Evolutionary conservation across 805 yeast species (phyloP).

Genomic region (Wickerhamiella musiphila): DNA sequence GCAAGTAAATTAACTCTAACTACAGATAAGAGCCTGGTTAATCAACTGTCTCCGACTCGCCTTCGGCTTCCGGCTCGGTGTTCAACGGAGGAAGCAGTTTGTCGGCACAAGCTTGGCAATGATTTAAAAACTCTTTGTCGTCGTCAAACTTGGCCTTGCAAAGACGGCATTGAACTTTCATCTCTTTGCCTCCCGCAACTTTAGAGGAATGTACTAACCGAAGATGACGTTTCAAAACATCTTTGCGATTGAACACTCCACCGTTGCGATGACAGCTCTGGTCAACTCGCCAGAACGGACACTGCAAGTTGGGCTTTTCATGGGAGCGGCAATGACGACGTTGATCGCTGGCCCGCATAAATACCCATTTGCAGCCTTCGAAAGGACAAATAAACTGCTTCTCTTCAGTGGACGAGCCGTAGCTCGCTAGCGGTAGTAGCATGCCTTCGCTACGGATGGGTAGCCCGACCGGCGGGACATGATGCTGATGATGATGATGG

Average conservation of each 20-base stretch:
- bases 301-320: slow-evolving; percentile 44
- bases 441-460: no score
- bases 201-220: slow-evolving; percentile 50
- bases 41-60: no score
- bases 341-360: slow-evolving; percentile 50
- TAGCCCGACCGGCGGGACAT: no score
- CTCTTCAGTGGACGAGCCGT: background rate
- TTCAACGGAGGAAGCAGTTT: no score
- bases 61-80: no score
- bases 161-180: slow-evolving; percentile 50
- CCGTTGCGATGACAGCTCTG: slow-evolving; percentile 62
- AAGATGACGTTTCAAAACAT: slow-evolving; percentile 58
- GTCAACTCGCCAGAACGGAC: slow-evolving; percentile 56
- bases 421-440: background rate
- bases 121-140: slow-evolving; percentile 43
- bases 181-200: no score
- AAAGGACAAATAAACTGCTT: slow-evolving; percentile 16
- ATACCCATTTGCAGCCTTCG: slow-evolving; percentile 47
- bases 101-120: slow-evolving; percentile 45
- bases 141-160: slow-evolving; percentile 41
- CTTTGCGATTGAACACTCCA: slow-evolving; percentile 57
- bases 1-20: no score
- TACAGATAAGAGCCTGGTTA: no score
- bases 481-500: no score
- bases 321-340: slow-evolving; percentile 54